Evolutionary conservation across 2,329 filamentous ascomycete genomes (phyloP), one percentile per base, ranked within the genome.

Genomic region (Fusarium austroafricanum): DNA sequence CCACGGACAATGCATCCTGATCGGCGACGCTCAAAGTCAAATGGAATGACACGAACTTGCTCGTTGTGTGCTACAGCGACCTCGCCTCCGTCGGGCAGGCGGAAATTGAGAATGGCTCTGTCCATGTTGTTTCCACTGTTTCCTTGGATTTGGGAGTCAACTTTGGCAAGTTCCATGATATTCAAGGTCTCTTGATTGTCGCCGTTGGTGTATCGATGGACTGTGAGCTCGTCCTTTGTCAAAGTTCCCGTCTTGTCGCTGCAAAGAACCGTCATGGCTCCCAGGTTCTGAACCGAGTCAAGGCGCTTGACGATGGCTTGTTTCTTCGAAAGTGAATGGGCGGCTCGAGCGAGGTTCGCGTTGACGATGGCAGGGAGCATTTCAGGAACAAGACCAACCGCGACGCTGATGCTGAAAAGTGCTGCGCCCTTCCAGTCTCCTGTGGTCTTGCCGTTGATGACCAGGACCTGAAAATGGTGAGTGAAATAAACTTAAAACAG

Each of bases 121-220:
- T 55, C 52, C 52, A 55, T 55, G 23, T 55, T 55, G 33, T 55
- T 55, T 12, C 52, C 52, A 4, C 52, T 55, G n/a, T 55, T 55
- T 0, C 52, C 52, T 18, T 55, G 52, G 4, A 55, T 55, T 10
- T 50, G 43, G 0, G 52, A 55, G 8, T 55, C 52, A 9, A 55
- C 15, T 9, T 55, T 55, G n/a, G 52, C 52, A 2, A 55, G 52
- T 10, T 55, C 52, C n/a, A 55, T 38, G 17, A 55, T 29, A 18
- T 29, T 38, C n/a, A 55, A 31, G 5, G 10, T 31, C 1, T 55
- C 52, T 31, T 50, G 23, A 1, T 45, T 43, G 2, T 28, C 31
- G 0, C 23, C 23, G 1, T 55, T 23, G 5, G 52, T 50, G 18
- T 50, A 55, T 17, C 28, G 47, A 10, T 55, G 52, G 4, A 55